Evolutionary conservation across 306 rosid species (phyloP).

Genomic region (Sophora flavescens): DNA sequence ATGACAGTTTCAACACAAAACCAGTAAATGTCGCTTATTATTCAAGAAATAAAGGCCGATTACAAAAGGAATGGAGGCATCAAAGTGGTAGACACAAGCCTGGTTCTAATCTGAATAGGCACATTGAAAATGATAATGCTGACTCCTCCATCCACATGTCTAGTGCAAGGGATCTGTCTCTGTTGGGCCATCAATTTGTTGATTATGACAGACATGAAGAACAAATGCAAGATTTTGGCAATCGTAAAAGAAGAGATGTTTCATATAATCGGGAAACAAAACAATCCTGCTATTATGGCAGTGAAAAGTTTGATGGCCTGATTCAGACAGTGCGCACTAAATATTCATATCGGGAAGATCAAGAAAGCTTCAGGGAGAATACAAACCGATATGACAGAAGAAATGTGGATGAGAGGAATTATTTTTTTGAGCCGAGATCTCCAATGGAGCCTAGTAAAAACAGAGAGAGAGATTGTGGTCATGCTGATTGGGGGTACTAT

Average conservation of each 20-base stretch:
- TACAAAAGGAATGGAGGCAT: slow-evolving; percentile 48
- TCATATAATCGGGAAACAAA: slow-evolving; percentile 52
- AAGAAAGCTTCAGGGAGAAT: slow-evolving; percentile 44
- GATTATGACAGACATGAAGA: slow-evolving; percentile 49
- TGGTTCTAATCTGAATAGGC: slow-evolving; percentile 40
- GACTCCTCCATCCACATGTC: slow-evolving; percentile 40
- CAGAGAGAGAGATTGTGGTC: slow-evolving; percentile 47
- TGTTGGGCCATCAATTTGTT: slow-evolving; percentile 42
- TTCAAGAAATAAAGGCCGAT: slow-evolving; percentile 52
- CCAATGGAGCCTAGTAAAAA: slow-evolving; percentile 41
- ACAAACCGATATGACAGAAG: slow-evolving; percentile 43
- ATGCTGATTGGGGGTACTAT: slow-evolving; percentile 39
- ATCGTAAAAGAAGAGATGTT: slow-evolving; percentile 44
- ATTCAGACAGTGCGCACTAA: slow-evolving; percentile 29
- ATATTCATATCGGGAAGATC: slow-evolving; percentile 44
- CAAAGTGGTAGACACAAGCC: slow-evolving; percentile 35
- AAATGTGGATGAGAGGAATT: slow-evolving; percentile 46
- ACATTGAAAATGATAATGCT: slow-evolving; percentile 44
- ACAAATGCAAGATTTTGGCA: slow-evolving; percentile 44
- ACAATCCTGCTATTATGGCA: slow-evolving; percentile 47
- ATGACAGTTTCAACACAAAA: slow-evolving; percentile 40
- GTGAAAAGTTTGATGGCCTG: slow-evolving; percentile 47
- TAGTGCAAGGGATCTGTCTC: slow-evolving; percentile 48
- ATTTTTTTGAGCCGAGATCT: slow-evolving; percentile 46
- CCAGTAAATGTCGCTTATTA: slow-evolving; percentile 49